phyloP scores from a whole-genome alignment of 2,329 filamentous ascomycete genomes.

The Verticillium alfalfae region DNA sequence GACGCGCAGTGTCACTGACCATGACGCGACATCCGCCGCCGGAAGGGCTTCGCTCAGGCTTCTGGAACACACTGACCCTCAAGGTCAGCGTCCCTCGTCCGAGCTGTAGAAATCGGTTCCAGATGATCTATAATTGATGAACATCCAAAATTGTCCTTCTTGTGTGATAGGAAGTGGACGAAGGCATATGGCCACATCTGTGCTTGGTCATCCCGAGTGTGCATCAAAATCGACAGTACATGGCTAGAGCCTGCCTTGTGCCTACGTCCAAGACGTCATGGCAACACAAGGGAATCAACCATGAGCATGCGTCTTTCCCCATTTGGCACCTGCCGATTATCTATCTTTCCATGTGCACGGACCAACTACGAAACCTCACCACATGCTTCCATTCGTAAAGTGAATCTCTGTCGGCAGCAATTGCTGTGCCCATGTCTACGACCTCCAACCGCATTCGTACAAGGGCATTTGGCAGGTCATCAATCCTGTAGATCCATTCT shows the following conservation, averaged over 20 bases:
- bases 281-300: neutral
- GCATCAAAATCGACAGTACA: neutral
- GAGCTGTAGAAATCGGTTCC: neutral
- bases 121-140: neutral
- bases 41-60: neutral
- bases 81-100: neutral
- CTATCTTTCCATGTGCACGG: neutral
- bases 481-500: neutral
- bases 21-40: neutral
- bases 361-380: neutral
- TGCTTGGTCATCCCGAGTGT: neutral
- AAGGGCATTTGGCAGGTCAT: neutral
- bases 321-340: neutral
- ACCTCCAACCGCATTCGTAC: neutral
- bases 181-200: neutral
- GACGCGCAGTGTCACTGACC: neutral
- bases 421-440: neutral
- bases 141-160: neutral
- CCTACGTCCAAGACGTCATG: neutral
- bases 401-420: neutral
- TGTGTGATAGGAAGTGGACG: neutral
- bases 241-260: neutral
- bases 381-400: neutral
- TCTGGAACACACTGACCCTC: neutral
- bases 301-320: neutral